Evolutionary conservation across 306 rosid genomes (phyloP).

Genomic region (Carpinus fangiana): DNA sequence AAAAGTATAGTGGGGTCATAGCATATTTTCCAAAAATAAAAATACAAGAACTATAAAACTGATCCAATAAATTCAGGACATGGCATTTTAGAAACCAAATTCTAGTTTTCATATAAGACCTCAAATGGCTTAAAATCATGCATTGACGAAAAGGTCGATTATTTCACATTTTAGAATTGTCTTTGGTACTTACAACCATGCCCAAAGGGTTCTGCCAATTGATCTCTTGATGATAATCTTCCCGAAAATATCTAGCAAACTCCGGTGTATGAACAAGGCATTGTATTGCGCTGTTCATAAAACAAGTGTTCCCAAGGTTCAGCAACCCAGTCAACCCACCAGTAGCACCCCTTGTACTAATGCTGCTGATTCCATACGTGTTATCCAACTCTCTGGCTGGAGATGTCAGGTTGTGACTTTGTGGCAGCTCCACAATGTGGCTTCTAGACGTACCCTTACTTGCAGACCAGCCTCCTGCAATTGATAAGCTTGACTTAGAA

Average conservation of each 20-base stretch:
- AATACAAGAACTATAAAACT: not conserved
- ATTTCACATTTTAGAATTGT: not conserved
- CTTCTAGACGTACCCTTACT: slow-evolving; percentile 72
- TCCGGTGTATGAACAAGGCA: slow-evolving; percentile 98
- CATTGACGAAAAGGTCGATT: not conserved
- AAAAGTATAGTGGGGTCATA: too few species aligned
- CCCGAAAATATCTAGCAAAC: slow-evolving; percentile 86
- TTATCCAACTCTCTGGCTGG: slow-evolving; percentile 69
- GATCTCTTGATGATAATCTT: slow-evolving; percentile 95
- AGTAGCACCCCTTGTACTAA: slow-evolving; percentile 84
- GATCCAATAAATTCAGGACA: not conserved
- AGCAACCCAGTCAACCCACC: slow-evolving; percentile 91
- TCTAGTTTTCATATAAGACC: slow-evolving; percentile 3
- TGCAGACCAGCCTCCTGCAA: slow-evolving; percentile 84
- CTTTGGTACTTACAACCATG: slow-evolving; percentile 88
- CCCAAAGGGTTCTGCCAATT: slow-evolving; percentile 93
- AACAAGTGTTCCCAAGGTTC: slow-evolving; percentile 98
- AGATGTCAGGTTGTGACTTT: slow-evolving; percentile 57
- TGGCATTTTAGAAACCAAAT: not conserved
- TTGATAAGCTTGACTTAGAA: slow-evolving; percentile 69
- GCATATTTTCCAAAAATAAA: not conserved
- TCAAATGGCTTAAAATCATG: not conserved
- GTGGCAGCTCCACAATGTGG: slow-evolving; percentile 52
- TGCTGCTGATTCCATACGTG: slow-evolving; percentile 60
- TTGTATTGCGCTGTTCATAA: slow-evolving; percentile 97